Percentiles rank a stretch among this genome's conserved stretches.
Evolutionary conservation across 495 filamentous ascomycete genomes (phyloP).

Genomic region (Aspergillus homomorphus): DNA sequence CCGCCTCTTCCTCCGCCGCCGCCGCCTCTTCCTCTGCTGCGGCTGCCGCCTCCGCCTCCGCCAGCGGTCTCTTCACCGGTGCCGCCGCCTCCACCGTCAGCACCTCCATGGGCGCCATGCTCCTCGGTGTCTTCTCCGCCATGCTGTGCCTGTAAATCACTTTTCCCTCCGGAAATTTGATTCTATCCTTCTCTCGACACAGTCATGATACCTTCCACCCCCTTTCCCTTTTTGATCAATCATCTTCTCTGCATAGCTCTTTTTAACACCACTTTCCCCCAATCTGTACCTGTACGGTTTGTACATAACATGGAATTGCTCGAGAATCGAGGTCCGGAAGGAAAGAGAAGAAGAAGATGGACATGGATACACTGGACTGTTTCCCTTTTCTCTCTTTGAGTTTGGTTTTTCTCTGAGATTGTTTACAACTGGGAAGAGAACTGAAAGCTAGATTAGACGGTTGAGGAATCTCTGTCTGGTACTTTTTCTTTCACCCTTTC

Average conservation of each 20-base stretch:
- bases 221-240: constrained; percentile 5
- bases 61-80: constrained; percentile 23
- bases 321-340: background rate
- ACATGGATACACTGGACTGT: background rate
- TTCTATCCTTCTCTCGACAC: background rate
- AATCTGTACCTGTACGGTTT: background rate
- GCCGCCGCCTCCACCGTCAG: constrained; percentile 23
- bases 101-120: constrained; percentile 24
- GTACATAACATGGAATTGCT: background rate
- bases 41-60: constrained; percentile 16
- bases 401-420: background rate
- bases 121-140: constrained; percentile 33
- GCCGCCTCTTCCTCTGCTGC: constrained; percentile 20
- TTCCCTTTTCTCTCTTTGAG: background rate
- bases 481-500: background rate
- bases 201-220: constrained; percentile 6
- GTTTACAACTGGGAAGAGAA: background rate
- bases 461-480: background rate
- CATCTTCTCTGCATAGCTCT: background rate
- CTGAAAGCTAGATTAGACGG: background rate
- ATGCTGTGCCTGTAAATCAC: constrained; percentile 35
- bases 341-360: background rate
- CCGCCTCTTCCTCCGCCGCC: constrained; percentile 21
- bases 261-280: background rate
- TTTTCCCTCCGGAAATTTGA: background rate